Evolutionary conservation across 1,284 basidiomycete species (phyloP).

Genomic region (Cronartium quercuum): DNA sequence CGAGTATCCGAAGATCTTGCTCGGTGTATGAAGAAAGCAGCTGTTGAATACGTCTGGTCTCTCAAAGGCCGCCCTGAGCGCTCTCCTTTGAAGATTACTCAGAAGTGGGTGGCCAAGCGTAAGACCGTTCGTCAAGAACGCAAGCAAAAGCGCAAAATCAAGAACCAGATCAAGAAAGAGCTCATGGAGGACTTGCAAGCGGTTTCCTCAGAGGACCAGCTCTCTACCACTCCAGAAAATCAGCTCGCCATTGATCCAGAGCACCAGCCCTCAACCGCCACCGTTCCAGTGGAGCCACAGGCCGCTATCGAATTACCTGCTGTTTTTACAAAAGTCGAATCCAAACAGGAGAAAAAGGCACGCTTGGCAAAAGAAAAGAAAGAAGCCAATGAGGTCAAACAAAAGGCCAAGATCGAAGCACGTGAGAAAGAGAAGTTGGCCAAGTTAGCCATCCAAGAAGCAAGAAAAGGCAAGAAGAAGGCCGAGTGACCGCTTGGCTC

Average conservation of each 20-base stretch:
- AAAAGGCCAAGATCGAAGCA: neutral
- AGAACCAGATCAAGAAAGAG: constrained; percentile 32
- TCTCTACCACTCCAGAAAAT: neutral
- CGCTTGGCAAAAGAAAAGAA: neutral
- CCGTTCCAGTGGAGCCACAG: no score
- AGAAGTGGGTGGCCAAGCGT: constrained; percentile 18
- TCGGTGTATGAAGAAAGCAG: constrained; percentile 28
- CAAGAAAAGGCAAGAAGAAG: neutral
- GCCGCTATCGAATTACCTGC: no score
- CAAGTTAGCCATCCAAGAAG: neutral
- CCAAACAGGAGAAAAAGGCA: neutral
- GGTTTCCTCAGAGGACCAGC: neutral
- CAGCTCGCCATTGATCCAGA: neutral
- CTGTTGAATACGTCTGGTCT: constrained; percentile 22
- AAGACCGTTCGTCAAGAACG: constrained; percentile 10
- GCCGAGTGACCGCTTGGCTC: neutral
- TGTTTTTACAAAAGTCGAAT: neutral
- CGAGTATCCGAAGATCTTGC: constrained; percentile 34
- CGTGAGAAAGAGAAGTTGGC: neutral
- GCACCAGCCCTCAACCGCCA: no score
- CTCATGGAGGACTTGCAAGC: neutral
- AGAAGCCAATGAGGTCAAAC: neutral
- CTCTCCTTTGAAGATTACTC: neutral
- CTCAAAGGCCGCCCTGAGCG: constrained; percentile 20
- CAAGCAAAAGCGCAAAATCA: constrained; percentile 4